Percentiles rank a stretch among this genome's conserved stretches.
Evolutionary conservation across 768 basidiomycete species (phyloP).

Genomic region (Mycena latifolia): DNA sequence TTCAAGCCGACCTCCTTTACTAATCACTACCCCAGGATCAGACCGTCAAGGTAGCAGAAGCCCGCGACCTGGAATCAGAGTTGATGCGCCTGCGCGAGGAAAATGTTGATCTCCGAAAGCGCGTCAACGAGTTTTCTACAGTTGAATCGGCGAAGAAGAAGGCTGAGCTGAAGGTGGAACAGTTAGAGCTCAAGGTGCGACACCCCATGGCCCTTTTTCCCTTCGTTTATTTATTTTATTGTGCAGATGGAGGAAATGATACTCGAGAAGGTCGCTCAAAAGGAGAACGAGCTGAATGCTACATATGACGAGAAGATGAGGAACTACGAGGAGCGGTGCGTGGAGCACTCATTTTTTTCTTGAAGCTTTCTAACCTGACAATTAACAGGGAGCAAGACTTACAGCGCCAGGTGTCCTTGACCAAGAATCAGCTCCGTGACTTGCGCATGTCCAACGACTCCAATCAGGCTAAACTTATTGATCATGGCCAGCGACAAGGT

Average conservation of each 20-base stretch:
- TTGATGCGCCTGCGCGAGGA: constrained; percentile 82
- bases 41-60: constrained; percentile 90
- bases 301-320: constrained; percentile 96
- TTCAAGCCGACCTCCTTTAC: not conserved
- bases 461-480: constrained; percentile 91
- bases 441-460: constrained; percentile 92
- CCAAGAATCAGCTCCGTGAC: constrained; percentile 90
- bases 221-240: not conserved
- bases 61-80: constrained; percentile 80
- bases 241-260: constrained; percentile 94
- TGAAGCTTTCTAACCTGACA: not conserved
- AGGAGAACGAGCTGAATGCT: constrained; percentile 97
- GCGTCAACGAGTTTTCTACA: constrained; percentile 70
- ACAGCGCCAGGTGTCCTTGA: constrained; percentile 90
- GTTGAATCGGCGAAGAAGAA: constrained; percentile 83
- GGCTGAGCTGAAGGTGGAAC: constrained; percentile 77
- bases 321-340: constrained; percentile 96
- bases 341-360: constrained; percentile 3
- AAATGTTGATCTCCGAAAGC: constrained; percentile 82
- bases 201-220: not conserved
- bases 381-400: constrained; percentile 83
- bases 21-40: constrained; percentile 74
- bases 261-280: constrained; percentile 88
- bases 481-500: constrained; percentile 94
- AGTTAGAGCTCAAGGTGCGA: constrained; percentile 85